A percentile compares a stretch with the other conserved stretches of the same genome.
phyloP scores from a whole-genome alignment of 1,284 basidiomycete genomes.

The Cystobasidium sp. region DNA sequence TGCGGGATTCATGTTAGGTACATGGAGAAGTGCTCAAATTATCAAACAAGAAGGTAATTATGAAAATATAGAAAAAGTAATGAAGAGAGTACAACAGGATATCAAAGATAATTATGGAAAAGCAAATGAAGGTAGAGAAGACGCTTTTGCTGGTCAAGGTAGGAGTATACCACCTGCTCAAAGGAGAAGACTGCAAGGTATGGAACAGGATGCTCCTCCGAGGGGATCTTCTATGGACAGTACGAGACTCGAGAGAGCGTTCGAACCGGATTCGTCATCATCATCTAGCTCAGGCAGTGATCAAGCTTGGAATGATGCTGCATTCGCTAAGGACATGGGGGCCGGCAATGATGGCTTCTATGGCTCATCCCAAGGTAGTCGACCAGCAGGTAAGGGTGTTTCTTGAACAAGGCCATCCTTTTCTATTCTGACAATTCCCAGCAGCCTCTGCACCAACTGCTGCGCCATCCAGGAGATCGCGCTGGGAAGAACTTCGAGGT shows the following conservation, averaged over 20 bases:
- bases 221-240: slow-evolving; percentile 11
- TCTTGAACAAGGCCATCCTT: not conserved
- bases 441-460: not conserved
- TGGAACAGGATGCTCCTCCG: not conserved
- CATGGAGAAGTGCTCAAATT: slow-evolving; percentile 30
- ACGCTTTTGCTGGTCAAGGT: slow-evolving; percentile 20
- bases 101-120: slow-evolving; percentile 36
- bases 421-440: not conserved
- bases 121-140: slow-evolving; percentile 21
- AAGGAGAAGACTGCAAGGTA: slow-evolving; percentile 30
- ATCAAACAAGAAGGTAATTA: slow-evolving; percentile 40
- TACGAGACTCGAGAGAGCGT: slow-evolving; percentile 21
- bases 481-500: slow-evolving; percentile 42
- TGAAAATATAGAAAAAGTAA: slow-evolving; percentile 40
- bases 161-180: slow-evolving; percentile 17
- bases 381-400: not conserved
- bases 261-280: slow-evolving; percentile 17
- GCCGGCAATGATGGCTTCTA: slow-evolving; percentile 12
- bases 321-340: slow-evolving; percentile 18
- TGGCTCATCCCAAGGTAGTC: not conserved
- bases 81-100: slow-evolving; percentile 43
- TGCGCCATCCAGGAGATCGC: slow-evolving; percentile 2
- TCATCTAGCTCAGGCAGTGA: not conserved
- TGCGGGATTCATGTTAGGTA: slow-evolving; percentile 31
- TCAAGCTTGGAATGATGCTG: slow-evolving; percentile 18